Conservation (phyloP, 495 filamentous ascomycete species). For the Aspergillus incahuasiensis region DNA sequence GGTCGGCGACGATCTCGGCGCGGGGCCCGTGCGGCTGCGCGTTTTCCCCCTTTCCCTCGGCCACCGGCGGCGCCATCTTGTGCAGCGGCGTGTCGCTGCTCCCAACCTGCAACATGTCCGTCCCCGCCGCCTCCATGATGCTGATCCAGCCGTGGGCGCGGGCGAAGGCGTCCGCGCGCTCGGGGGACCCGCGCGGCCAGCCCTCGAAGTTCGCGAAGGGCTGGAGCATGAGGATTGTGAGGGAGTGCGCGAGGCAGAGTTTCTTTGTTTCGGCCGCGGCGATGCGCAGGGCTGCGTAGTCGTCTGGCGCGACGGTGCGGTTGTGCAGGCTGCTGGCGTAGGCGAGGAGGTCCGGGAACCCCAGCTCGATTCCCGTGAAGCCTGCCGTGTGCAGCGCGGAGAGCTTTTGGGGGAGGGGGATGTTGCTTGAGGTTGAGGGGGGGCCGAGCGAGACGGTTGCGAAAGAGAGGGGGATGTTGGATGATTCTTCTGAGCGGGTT, state of each 20-base stretch:
- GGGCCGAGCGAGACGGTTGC: constrained; percentile 61
- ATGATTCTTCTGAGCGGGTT: neutral
- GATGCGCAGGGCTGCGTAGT: constrained; percentile 51
- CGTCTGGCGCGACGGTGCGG: constrained; percentile 45
- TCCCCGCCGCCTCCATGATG: constrained; percentile 67
- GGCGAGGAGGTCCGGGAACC: constrained; percentile 67
- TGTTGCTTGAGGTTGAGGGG: constrained; percentile 20
- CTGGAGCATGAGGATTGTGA: constrained; percentile 70
- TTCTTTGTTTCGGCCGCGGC: constrained; percentile 48
- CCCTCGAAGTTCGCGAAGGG: constrained; percentile 80
- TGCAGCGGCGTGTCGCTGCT: neutral
- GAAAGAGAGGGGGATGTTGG: constrained; percentile 55
- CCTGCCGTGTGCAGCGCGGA: constrained; percentile 60
- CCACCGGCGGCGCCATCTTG: constrained; percentile 27
- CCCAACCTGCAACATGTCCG: constrained; percentile 63
- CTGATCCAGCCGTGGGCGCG: constrained; percentile 65
- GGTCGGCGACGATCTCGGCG: constrained; percentile 52
- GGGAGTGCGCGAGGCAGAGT: constrained; percentile 46
- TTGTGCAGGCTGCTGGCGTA: constrained; percentile 52
- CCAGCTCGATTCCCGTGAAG: constrained; percentile 68
- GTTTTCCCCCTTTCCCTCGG: too few relatives aligned
- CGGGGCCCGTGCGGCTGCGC: constrained; percentile 6
- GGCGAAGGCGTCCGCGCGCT: constrained; percentile 60
- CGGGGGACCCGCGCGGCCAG: constrained; percentile 54
- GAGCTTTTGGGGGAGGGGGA: constrained; percentile 61